Conservation (phyloP, 2,329 filamentous ascomycete species). For the Exophiala aquamarina region DNA sequence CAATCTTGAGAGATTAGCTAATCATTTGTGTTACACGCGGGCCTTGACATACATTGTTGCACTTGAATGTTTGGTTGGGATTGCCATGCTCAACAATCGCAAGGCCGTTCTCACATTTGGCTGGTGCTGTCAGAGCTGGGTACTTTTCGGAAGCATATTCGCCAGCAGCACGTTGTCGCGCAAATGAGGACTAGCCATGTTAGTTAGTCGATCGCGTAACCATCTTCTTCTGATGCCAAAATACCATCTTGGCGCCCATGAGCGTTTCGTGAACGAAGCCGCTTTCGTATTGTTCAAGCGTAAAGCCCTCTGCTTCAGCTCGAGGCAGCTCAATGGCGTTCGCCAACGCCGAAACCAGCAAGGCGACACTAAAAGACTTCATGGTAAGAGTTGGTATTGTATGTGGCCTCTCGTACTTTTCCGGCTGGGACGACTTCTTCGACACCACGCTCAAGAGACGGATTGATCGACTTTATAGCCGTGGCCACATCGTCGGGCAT, state of each 20-base stretch:
- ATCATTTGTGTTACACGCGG: neutral
- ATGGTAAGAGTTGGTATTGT: neutral
- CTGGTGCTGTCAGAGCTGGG: conserved; percentile 13
- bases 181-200: neutral
- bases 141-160: conserved; percentile 3
- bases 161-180: too few relatives aligned
- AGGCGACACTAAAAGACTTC: neutral
- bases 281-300: conserved; percentile 7
- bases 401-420: neutral
- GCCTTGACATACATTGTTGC: conserved; percentile 36
- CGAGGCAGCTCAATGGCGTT: conserved; percentile 1
- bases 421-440: neutral
- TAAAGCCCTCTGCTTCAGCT: conserved; percentile 3
- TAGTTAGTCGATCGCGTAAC: too few relatives aligned
- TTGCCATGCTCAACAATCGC: conserved; percentile 49
- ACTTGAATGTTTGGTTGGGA: conserved; percentile 49
- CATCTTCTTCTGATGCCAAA: neutral
- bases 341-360: neutral
- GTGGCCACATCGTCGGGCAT: neutral
- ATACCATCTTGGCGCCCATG: conserved; percentile 13
- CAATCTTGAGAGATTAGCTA: conserved; percentile 11
- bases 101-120: conserved; percentile 43
- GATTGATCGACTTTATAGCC: neutral
- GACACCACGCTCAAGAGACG: neutral
- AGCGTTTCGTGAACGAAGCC: conserved; percentile 15